Conservation (phyloP, 2,329 filamentous ascomycete species). For the Pyricularia grisea region DNA sequence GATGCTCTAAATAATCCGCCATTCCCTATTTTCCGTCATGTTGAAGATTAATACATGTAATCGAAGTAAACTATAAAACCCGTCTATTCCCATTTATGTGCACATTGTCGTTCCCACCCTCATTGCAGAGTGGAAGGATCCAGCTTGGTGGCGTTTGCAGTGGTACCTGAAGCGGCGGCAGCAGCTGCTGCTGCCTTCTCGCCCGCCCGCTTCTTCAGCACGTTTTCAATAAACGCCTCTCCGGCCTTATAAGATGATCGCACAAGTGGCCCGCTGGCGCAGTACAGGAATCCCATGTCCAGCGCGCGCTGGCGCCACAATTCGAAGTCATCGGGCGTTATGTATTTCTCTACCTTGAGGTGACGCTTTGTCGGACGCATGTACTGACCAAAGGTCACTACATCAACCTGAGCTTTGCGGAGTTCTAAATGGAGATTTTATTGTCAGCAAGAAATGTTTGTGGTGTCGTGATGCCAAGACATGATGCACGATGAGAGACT, state of each 20-base stretch:
- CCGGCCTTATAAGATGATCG: slow-evolving; percentile 96
- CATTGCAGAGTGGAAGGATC: neutral
- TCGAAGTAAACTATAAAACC: neutral
- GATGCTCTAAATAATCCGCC: neutral
- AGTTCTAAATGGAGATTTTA: slow-evolving; percentile 44
- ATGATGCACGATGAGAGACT: slow-evolving; percentile 11
- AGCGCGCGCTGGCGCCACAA: slow-evolving; percentile 82
- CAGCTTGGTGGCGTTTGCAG: neutral
- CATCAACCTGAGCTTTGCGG: slow-evolving; percentile 72
- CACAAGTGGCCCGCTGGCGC: slow-evolving; percentile 85
- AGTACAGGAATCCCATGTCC: slow-evolving; percentile 95
- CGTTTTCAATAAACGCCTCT: slow-evolving; percentile 98
- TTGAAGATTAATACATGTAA: neutral
- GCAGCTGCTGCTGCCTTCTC: slow-evolving; percentile 19
- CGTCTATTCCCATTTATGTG: neutral
- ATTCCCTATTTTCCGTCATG: neutral
- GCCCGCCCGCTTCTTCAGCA: slow-evolving; percentile 70
- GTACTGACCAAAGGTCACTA: slow-evolving; percentile 99
- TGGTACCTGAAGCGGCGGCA: neutral
- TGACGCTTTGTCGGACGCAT: slow-evolving; percentile 98
- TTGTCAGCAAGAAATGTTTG: slow-evolving; percentile 5
- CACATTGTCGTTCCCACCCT: neutral
- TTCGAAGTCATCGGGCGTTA: slow-evolving; percentile 86
- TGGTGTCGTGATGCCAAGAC: neutral
- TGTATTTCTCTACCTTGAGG: slow-evolving; percentile 92